Percentiles rank a stretch among this genome's conserved stretches.
Conservation (phyloP, 768 basidiomycete genomes). For the Lactarius hatsudake region DNA sequence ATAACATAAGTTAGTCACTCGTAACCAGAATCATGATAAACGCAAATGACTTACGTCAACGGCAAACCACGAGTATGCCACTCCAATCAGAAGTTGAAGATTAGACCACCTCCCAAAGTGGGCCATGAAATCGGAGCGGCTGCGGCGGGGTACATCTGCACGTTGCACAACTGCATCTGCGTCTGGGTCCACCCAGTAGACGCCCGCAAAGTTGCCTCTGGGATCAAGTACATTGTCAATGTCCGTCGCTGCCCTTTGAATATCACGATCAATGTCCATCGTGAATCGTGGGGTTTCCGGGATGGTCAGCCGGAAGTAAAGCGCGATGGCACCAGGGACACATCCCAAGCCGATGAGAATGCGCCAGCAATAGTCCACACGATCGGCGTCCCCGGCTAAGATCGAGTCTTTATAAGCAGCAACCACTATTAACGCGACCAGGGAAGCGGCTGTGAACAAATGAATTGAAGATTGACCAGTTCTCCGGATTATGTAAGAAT, state of each 20-base stretch:
- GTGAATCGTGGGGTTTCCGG: constrained; percentile 90
- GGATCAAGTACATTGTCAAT: constrained; percentile 62
- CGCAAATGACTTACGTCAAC: constrained; percentile 57
- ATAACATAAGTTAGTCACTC: not conserved
- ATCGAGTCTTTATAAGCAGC: constrained; percentile 64
- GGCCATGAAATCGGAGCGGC: constrained; percentile 57
- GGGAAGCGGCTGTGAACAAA: constrained; percentile 48
- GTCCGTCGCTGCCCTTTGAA: constrained; percentile 69
- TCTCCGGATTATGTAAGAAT: not conserved
- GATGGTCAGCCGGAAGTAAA: constrained; percentile 91
- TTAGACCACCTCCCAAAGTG: constrained; percentile 76
- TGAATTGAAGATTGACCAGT: not conserved
- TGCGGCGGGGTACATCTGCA: constrained; percentile 63
- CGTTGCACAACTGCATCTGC: constrained; percentile 55
- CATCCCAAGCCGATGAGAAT: constrained; percentile 86
- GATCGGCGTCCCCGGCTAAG: constrained; percentile 43
- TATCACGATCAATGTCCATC: constrained; percentile 87
- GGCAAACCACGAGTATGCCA: constrained; percentile 85
- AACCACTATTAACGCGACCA: constrained; percentile 63
- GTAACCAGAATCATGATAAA: not conserved
- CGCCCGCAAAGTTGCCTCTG: constrained; percentile 30
- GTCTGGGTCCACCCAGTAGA: constrained; percentile 50
- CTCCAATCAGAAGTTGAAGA: constrained; percentile 72
- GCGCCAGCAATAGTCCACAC: constrained; percentile 81
- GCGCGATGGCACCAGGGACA: constrained; percentile 73